These are phyloP conservation scores for Botrytis aclada DNA, from an alignment of 2,329 filamentous ascomycete species.

Conservation along the genomic window DNA sequence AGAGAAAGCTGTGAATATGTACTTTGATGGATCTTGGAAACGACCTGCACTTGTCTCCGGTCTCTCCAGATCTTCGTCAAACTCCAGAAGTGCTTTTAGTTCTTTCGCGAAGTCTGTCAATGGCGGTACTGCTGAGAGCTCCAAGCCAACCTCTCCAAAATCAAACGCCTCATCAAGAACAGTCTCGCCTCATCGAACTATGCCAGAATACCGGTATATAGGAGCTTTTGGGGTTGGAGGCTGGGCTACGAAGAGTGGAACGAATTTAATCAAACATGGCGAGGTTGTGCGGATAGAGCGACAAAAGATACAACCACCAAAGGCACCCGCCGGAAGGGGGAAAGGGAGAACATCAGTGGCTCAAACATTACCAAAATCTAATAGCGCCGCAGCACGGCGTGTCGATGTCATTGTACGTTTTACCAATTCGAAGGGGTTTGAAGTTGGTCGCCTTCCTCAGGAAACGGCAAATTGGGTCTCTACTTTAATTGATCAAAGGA, in stretches of 20 bases:
- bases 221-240: constrained; percentile 88
- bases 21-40: constrained; percentile 67
- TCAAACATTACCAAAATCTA: constrained; percentile 31
- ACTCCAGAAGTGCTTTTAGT: constrained; percentile 28
- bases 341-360: constrained; percentile 40
- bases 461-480: constrained; percentile 91
- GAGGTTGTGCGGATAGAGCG: constrained; percentile 86
- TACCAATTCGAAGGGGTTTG: constrained; percentile 72
- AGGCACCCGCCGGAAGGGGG: constrained; percentile 45
- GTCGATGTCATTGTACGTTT: constrained; percentile 90
- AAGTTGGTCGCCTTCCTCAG: constrained; percentile 82
- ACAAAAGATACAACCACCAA: constrained; percentile 66
- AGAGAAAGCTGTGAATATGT: constrained; percentile 65
- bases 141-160: neutral
- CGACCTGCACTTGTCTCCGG: constrained; percentile 15
- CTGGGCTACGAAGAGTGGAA: constrained; percentile 86
- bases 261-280: constrained; percentile 71
- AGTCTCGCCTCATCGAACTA: constrained; percentile 39
- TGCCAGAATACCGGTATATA: constrained; percentile 68
- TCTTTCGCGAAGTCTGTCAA: constrained; percentile 26
- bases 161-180: constrained; percentile 25
- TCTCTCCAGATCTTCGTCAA: constrained; percentile 13
- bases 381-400: constrained; percentile 54
- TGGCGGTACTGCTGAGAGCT: neutral
- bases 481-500: constrained; percentile 81